Evolutionary conservation across 1,284 basidiomycete species (phyloP), one percentile per base, ranked within the genome.

Genomic region (Ustilago cynodontis): DNA sequence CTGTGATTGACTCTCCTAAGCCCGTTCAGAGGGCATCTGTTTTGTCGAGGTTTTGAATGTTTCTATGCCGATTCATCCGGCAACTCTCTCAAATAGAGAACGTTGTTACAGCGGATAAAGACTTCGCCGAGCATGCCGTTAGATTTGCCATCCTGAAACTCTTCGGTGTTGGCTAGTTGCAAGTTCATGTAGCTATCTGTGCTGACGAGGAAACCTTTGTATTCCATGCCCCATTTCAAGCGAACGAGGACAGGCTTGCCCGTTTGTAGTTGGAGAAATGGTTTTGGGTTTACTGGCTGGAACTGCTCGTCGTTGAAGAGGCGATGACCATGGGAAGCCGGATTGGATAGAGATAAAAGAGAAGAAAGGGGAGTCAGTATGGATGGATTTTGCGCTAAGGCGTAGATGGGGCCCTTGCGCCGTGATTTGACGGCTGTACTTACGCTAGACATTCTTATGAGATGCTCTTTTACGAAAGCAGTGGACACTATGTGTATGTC

Each of bases 131-230:
- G 89, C 22, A 94, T 92, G 53, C 97, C 97, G 81, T 94, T 97
- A 16, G 94, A 95, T 87, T 94, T 91, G 57, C 95, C 96, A 82
- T 98, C 93, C 87, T 98, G 94, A 83, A 93, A 96, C 87, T 99
- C 97, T 87, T 99, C 97, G 2, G 97, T 95, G 87, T 99, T 98
- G 50, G 95, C 95, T 59, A 99, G 90, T 89, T 99, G 97, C 59
- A 99, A 90, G 87, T 99, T 99, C 95, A 99, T 98, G 88, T 98
- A 99, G 31, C 94, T 94, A 87, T 99, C 97, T 6, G 96, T 98
- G 86, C 94, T 96, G 78, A 99, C 96, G 71, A 99, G 90, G 88
- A 96, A 99, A 54, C 97, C 96, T 89, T 95, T 98, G 90, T 99
- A 99, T 87, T 98, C 95, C 74, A 98, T 90, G 73, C 97, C 97